Evolutionary conservation across 164 flowering plant species (phyloP).

Genomic region (Platanus orientalis): DNA sequence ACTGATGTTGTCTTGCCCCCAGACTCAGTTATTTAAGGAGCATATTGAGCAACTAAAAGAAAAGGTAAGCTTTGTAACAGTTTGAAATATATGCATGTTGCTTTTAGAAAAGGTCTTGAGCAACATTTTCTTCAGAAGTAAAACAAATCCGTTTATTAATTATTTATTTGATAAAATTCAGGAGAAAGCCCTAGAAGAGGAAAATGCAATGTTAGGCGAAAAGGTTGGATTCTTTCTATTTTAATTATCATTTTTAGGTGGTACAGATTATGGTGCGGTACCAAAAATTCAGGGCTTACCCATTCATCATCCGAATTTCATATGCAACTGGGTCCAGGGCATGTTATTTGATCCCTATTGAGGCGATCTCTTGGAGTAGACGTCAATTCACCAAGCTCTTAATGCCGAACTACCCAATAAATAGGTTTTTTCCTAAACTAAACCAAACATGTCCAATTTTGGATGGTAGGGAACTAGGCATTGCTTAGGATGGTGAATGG

Average conservation of each 20-base stretch:
- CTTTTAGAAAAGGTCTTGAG: not conserved
- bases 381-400: no score
- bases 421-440: no score
- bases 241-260: not conserved
- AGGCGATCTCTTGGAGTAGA: no score
- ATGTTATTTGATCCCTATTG: no score
- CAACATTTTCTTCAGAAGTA: not conserved
- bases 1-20: slow-evolving; percentile 14
- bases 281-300: no score
- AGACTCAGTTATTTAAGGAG: slow-evolving; percentile 62
- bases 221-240: slow-evolving; percentile 40
- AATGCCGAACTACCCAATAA: no score
- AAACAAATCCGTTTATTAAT: not conserved
- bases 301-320: no score
- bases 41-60: slow-evolving; percentile 56
- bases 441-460: no score
- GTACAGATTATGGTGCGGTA: no score
- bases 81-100: not conserved
- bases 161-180: slow-evolving; percentile 26
- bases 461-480: no score
- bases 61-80: slow-evolving; percentile 40
- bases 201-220: slow-evolving; percentile 50
- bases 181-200: slow-evolving; percentile 59
- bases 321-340: no score
- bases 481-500: no score